Base-by-base conservation (phyloP, 805 yeast genomes). In the Teunomyces gatunensis region DNA sequence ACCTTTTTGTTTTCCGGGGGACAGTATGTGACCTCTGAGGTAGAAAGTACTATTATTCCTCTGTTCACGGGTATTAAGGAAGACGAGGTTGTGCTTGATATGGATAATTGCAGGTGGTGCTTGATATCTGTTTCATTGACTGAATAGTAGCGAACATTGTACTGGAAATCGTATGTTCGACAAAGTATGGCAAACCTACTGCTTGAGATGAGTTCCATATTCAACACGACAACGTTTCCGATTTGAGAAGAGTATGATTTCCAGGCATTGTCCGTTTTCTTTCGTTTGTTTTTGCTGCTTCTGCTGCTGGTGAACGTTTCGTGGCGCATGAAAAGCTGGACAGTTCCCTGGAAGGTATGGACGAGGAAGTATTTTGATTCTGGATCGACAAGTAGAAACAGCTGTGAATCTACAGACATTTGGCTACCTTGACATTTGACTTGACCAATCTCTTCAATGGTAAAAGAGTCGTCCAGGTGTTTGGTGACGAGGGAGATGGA, bases 121-220 rank as follows among this genome's bases (percentile, higher is more conserved):
- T 44, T 28, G 11, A 61, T 45, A 0, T 21, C 42, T 4, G 45
- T 37, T 3, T 25, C 27, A 4, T 37, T 39, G 18, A 32, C 34
- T 32, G 47, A 32, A 51, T 65, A 70, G 52, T 52, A 60, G 28
- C 74, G 57, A 36, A 70, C 47, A 9, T 71, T 65, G 42, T 59
- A 62, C 45, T 57, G 54, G 52, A 62, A 67, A 42, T 65, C 67
- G 41, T 63, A 64, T 46, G 69, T 73, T 18, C 74, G 56, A 48
- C 64, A 68, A 5, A 69, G 47, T 1, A 68, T 47, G 1, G 69
- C 73, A 12, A 69, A n/a, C 10, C 50, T 28, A 6, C 41, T 42
- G 3, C 44, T 28, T 4, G 36, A 27, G 18, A 59, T 36, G 18
- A 53, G 30, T 10, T 46, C 56, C 48, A 60, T 51, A 20, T 49